Evolutionary conservation across 2,329 filamentous ascomycete genomes (phyloP), one percentile per base, ranked within the genome.

Genomic region (Keithomyces neogunnii): DNA sequence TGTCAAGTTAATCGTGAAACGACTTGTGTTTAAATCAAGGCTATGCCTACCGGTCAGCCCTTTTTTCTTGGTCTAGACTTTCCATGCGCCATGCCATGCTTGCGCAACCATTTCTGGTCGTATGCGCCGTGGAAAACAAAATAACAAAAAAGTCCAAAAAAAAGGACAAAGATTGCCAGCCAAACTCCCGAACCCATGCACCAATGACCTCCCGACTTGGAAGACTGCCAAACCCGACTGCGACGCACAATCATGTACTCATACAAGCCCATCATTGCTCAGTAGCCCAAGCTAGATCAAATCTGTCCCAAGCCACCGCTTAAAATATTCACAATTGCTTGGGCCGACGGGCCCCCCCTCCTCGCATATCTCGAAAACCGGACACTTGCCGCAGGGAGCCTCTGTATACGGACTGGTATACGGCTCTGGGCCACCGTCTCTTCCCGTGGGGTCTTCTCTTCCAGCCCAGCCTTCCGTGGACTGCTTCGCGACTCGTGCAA

Each of bases 341-440:
- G 92, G 89, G 61, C 86, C 95, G 28, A 99, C 89, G 0, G 90
- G 89, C 0, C 92, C 92, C 5, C 89, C 90, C 54, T 95, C 89
- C 57, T 89, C 86, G 65, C 93, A 99, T 2, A 97, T 77, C 52
- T 93, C 86, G 65, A 96, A 96, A 2, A 96, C 92, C 0, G 93
- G 93, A 67, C 93, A 99, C 51, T 83, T 78, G 2, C 92, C 91
- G 67, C 93, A 99, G 1, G 93, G 93, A 2, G 86, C 85, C 66
- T 96, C 90, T 2, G 88, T 95, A 58, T 92, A 82, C 3, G 88
- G 88, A 59, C 91, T 95, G 58, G 76, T 62, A 49, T 70, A 70
- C 13, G 73, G 68, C 48, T 73, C 72, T 51, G 60, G 73, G 4
- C 69, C 73, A 4, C 63, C 67, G 36, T 67, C 64, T 28, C 63